These are phyloP conservation scores for Phaffia australis DNA, from an alignment of 768 basidiomycete species.

Conservation along the genomic window DNA sequence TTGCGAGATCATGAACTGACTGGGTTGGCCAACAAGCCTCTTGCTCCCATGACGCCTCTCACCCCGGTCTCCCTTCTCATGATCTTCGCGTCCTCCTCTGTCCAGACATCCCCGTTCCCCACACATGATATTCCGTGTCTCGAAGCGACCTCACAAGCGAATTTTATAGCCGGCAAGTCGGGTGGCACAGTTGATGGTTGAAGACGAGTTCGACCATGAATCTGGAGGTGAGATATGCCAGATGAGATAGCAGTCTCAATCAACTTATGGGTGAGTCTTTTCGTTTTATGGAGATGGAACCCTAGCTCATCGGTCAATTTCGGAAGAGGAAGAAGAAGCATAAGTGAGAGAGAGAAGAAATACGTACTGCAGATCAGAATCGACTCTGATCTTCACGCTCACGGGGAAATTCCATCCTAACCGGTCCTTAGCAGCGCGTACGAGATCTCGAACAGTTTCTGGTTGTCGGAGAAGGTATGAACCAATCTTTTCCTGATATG, in stretches of 20 bases:
- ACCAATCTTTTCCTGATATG: constrained; percentile 43
- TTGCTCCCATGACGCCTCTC: constrained; percentile 44
- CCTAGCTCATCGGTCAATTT: constrained; percentile 41
- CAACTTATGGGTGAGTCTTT: not conserved
- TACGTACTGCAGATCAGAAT: constrained; percentile 37
- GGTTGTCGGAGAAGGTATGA: constrained; percentile 43
- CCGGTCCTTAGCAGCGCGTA: constrained; percentile 40
- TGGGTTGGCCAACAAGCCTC: constrained; percentile 44
- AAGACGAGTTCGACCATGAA: constrained; percentile 45
- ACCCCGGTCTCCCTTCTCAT: constrained; percentile 40
- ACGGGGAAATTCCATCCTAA: constrained; percentile 43
- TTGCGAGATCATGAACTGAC: constrained; percentile 25
- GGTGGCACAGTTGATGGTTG: constrained; percentile 39
- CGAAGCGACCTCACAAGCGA: constrained; percentile 41
- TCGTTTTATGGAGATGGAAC: not conserved
- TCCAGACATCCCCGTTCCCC: constrained; percentile 45
- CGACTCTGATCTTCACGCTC: constrained; percentile 44
- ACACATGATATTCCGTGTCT: constrained; percentile 40
- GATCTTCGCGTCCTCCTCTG: constrained; percentile 35
- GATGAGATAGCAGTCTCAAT: constrained; percentile 36
- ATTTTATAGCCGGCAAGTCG: constrained; percentile 35
- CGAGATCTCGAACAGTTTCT: constrained; percentile 42
- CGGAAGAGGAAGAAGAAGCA: not conserved
- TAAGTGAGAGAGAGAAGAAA: not conserved
- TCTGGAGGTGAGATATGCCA: constrained; percentile 41